Base-by-base conservation (phyloP, 2,329 filamentous ascomycete species). In the Fusarium camptoceras region DNA sequence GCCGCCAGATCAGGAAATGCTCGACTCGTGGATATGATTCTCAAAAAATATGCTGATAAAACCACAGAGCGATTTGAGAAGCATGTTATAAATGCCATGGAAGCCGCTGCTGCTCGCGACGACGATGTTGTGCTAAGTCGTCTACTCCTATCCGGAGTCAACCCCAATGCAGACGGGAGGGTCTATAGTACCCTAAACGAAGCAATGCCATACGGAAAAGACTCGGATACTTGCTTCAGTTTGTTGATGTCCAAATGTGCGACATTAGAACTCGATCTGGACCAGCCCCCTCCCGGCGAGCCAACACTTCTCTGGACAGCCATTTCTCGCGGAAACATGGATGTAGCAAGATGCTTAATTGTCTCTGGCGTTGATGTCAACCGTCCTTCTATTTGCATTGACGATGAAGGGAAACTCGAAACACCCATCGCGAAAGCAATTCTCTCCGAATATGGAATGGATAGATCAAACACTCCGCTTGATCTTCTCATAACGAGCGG, bases 301-400 rank as follows among this genome's bases (percentile, higher is more conserved):
- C n/a, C 15, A 5, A 44, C 51, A n/a, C 37, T 5, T 30, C 27
- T 54, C 0, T 31, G 37, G 12, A 30, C 0, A 9, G 50, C 39
- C 6, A 10, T 54, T 22, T 0, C 3, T 3, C 6, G 0, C 8
- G 0, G 0, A 2, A 11, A 12, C 3, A 20, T 11, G 12, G 27
- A 2, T 22, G 18, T 12, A 24, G 16, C 28, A 43, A 28, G 20
- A 34, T 5, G 5, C 15, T 9, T 46, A 28, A 34, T 55, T 7
- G 0, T 34, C 1, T 46, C 16, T 55, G 51, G 39, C 1, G 39
- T 15, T 11, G 12, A 55, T 20, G 2, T 30, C 3, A 25, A 46
- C 12, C 22, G 4, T 6, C 18, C 37, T 4, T 46, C 51, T 15
- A 2, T 31, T 20, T 18, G 2, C 2, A 15, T 18, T 4, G 25